Evolutionary conservation across 306 rosid species (phyloP), one percentile per base, ranked within the genome.

Genomic region (Dalbergia cochinchinensis): DNA sequence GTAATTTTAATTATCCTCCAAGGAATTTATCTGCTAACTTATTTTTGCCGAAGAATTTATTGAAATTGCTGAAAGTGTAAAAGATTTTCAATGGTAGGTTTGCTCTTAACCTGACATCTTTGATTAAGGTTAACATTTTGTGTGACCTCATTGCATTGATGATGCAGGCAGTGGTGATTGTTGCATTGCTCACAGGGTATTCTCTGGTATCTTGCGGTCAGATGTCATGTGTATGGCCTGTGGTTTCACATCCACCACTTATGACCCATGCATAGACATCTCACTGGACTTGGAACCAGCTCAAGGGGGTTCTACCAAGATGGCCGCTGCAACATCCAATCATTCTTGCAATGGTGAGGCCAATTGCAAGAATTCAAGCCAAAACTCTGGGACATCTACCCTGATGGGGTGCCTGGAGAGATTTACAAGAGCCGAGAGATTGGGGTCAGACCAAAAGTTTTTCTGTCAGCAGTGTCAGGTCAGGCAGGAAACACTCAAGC

Each of bases 181-280:
- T 77, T 94, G 98, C 78, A 90, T 94, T 74, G 98, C 98, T 80
- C 98, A 94, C 67, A 84, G 91, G 80, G 96, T 92, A 61, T 92
- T 94, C 83, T 92, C 97, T 19, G 98, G 98, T 48, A 92, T 94
- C 77, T 79, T 94, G 91, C 94, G 97, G 48, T 90, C 98, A 22
- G 97, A 94, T 89, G 98, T 90, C 63, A 94, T 89, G 89, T 94
- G 98, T 65, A 92, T 90, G 97, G 94, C 94, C 14, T 94, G 97
- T 64, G 98, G 98, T 83, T 94, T 90, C 83, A 94, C 98, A 59
- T 94, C 97, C 10, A 94, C 98, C 53, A 94, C 98, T n/a, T 90
- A 88, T 84, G 98, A 94, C 61, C 98, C 98, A 37, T 94, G 97
- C 39, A 90, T 94, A 34, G 98, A 94, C 86, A 88, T 90, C 86